A percentile compares a stretch with the other conserved stretches of the same genome.
phyloP scores from a whole-genome alignment of 2,329 filamentous ascomycete species.

The Botrytis squamosa region DNA sequence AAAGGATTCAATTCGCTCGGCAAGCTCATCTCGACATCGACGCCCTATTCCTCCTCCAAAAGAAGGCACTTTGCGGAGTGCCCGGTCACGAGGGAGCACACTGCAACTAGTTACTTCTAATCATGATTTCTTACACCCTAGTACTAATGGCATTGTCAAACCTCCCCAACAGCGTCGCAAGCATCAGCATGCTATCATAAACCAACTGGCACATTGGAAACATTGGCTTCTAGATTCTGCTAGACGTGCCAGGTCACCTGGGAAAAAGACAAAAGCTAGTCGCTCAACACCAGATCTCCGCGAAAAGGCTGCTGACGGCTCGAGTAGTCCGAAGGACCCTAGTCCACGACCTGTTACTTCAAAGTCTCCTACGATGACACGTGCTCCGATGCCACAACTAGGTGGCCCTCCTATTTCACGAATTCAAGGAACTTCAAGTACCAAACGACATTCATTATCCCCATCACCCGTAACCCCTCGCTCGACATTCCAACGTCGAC shows the following conservation, averaged over 20 bases:
- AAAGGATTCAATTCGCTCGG: constrained; percentile 73
- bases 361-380: constrained; percentile 43
- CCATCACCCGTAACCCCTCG: constrained; percentile 86
- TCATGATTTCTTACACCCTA: constrained; percentile 58
- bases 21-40: constrained; percentile 73
- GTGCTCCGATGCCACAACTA: constrained; percentile 39
- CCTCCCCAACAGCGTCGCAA: constrained; percentile 49
- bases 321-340: constrained; percentile 49
- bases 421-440: constrained; percentile 46
- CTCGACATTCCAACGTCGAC: constrained; percentile 72
- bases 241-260: constrained; percentile 60
- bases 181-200: constrained; percentile 62
- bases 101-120: constrained; percentile 76
- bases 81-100: constrained; percentile 77
- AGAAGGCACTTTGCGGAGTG: constrained; percentile 66
- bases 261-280: constrained; percentile 37
- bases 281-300: constrained; percentile 59
- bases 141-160: constrained; percentile 38
- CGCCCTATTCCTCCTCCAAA: constrained; percentile 82
- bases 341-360: constrained; percentile 60
- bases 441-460: constrained; percentile 77
- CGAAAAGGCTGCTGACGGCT: constrained; percentile 46
- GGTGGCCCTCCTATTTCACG: constrained; percentile 37
- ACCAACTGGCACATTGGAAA: constrained; percentile 65
- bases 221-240: constrained; percentile 71